Evolutionary conservation across 2,329 filamentous ascomycete species (phyloP).

Genomic region (Onygenales sp.): DNA sequence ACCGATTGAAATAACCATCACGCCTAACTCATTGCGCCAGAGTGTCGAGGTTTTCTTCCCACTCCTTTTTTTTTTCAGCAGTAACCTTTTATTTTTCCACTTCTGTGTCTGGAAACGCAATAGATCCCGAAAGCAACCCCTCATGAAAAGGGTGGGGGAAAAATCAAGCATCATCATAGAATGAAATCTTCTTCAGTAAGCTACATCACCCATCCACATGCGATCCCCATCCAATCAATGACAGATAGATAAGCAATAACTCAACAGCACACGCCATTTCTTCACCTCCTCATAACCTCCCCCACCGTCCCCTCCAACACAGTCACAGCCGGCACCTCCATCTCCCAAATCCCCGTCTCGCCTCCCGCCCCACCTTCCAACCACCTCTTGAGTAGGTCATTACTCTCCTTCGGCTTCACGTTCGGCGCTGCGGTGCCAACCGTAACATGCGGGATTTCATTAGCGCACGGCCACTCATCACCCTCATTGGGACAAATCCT

Average conservation of each 20-base stretch:
- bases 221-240: background rate
- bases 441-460: constrained; percentile 77
- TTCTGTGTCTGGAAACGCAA: no score
- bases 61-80: no score
- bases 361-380: constrained; percentile 47
- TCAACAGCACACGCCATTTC: background rate
- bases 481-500: constrained; percentile 48
- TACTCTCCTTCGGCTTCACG: constrained; percentile 92
- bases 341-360: constrained; percentile 46
- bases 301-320: constrained; percentile 48
- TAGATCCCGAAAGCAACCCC: no score
- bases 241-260: background rate
- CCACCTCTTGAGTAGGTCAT: constrained; percentile 71
- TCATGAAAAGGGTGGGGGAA: no score
- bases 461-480: constrained; percentile 57
- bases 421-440: constrained; percentile 65
- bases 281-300: constrained; percentile 34
- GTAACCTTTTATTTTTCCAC: no score
- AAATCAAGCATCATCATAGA: no score
- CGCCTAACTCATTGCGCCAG: no score
- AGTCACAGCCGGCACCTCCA: constrained; percentile 44
- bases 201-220: background rate
- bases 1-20: no score
- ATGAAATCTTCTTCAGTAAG: no score
- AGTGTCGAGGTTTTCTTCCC: no score